Percentiles rank a stretch among this genome's conserved stretches.
Evolutionary conservation across 139 green algal genomes (phyloP).

Genomic region (Zygnema circumcarinatum): DNA sequence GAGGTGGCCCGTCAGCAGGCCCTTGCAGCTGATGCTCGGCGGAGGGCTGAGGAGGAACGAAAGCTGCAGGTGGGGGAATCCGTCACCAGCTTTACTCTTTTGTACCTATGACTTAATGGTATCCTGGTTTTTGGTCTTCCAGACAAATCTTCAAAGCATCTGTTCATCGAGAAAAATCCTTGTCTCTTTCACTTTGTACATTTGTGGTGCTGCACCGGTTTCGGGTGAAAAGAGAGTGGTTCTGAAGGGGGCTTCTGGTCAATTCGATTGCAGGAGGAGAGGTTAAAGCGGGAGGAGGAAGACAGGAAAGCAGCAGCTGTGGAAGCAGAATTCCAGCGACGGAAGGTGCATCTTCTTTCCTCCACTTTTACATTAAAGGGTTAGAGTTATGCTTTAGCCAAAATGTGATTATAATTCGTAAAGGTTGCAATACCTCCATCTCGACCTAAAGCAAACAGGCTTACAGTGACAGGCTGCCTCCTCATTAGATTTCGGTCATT

Average conservation of each 20-base stretch:
- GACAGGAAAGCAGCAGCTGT: slow-evolving; percentile 3
- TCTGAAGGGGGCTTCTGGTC: too few relatives aligned
- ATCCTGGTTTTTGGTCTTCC: neutral
- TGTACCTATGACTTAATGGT: neutral
- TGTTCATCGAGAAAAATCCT: neutral
- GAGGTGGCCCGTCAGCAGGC: slow-evolving; percentile 6
- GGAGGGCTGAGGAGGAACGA: neutral
- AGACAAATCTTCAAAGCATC: neutral
- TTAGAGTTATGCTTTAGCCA: neutral
- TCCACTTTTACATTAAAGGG: neutral
- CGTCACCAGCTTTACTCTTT: neutral
- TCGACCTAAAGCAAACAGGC: neutral
- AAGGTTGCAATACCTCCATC: neutral
- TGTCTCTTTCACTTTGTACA: neutral
- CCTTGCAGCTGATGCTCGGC: neutral
- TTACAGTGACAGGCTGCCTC: neutral
- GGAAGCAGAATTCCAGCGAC: slow-evolving; percentile 7
- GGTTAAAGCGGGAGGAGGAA: neutral
- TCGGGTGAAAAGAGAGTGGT: neutral
- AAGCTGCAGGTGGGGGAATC: neutral
- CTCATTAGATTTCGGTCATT: neutral
- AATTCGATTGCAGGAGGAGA: slow-evolving; percentile 25
- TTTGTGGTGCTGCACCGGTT: neutral
- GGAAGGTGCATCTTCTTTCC: neutral
- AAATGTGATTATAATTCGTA: neutral